Evolutionary conservation across 2,329 filamentous ascomycete genomes (phyloP), one percentile per base, ranked within the genome.

Genomic region (Fusarium fujikuroi): DNA sequence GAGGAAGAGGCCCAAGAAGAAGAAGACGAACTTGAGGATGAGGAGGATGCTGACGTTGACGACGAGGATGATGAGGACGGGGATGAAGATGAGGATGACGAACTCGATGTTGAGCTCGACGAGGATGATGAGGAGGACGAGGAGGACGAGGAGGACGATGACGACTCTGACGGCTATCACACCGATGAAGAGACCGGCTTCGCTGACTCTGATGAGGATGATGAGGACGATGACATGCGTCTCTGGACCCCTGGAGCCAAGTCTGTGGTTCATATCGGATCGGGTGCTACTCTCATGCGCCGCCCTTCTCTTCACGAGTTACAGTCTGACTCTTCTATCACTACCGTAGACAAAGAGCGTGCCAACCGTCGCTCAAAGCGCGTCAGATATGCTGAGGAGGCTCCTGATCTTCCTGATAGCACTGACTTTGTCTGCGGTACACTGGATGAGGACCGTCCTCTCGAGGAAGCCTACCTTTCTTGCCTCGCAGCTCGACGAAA

Each of bases 351-450:
- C 46, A 88, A 88, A 16, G 76, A 78, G 36, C 72, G 67, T 34
- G 78, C 81, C 57, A 80, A 75, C 50, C 82, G 78, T 16, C 79
- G 77, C 52, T 58, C 76, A 44, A 77, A 78, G 32, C 77, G 76
- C 32, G 76, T 80, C 52, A 79, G 78, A 65, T 73, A 77, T n/a
- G 75, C 72, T 8, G 76, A 79, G 43, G 87, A 88, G 30, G 93
- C 92, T 2, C 93, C 94, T 5, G 94, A 97, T 79, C 87, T 99
- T 16, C 96, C 96, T 3, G 96, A 99, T 81, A 98, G 95, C 82
- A 98, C 96, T 19, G 96, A 99, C 81, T 99, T 99, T 75, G 96
- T 99, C n/a, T 98, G 96, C 79, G 96, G 96, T 66, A 99, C 96
- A 2, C 87, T 99, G 25, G 96, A 99, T 75, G 96, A 99, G 82